A percentile compares a stretch with the other conserved stretches of the same genome.
Conservation (phyloP, 495 filamentous ascomycete species). For the Lepidopterella palustris region DNA sequence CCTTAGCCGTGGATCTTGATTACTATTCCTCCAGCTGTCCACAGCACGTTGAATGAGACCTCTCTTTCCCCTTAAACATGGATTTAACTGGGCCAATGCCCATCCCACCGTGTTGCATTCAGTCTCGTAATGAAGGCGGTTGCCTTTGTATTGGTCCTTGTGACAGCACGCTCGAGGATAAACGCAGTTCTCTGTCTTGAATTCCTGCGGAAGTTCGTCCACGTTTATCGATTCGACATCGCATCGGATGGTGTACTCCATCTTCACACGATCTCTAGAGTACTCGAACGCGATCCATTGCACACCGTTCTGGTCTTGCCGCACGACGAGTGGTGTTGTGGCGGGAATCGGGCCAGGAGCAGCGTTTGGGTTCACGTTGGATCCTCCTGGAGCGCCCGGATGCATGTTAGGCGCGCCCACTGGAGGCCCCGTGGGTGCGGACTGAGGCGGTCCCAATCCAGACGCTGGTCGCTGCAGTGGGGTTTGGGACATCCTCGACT, state of each 20-base stretch:
- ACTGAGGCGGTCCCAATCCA: slow-evolving; percentile 43
- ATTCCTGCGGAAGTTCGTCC: slow-evolving; percentile 73
- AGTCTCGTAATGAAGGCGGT: slow-evolving; percentile 90
- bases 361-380: slow-evolving; percentile 68
- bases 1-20: slow-evolving; percentile 84
- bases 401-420: slow-evolving; percentile 50
- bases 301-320: slow-evolving; percentile 93
- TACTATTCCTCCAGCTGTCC: slow-evolving; percentile 98
- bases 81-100: slow-evolving; percentile 90
- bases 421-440: slow-evolving; percentile 43
- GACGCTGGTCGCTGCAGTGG: slow-evolving; percentile 52
- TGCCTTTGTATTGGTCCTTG: slow-evolving; percentile 94
- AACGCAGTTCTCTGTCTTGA: slow-evolving; percentile 97
- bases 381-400: slow-evolving; percentile 34
- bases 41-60: slow-evolving; percentile 95
- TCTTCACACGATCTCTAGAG: slow-evolving; percentile 94
- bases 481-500: slow-evolving; percentile 54
- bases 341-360: slow-evolving; percentile 99
- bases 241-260: slow-evolving; percentile 98
- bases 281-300: slow-evolving; percentile 99
- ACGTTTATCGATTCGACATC: slow-evolving; percentile 96
- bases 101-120: slow-evolving; percentile 98
- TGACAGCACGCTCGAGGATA: slow-evolving; percentile 91
- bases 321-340: slow-evolving; percentile 87
- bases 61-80: slow-evolving; percentile 81